Conservation (phyloP, 2,329 filamentous ascomycete genomes). For the Furcasterigmium furcatum region DNA sequence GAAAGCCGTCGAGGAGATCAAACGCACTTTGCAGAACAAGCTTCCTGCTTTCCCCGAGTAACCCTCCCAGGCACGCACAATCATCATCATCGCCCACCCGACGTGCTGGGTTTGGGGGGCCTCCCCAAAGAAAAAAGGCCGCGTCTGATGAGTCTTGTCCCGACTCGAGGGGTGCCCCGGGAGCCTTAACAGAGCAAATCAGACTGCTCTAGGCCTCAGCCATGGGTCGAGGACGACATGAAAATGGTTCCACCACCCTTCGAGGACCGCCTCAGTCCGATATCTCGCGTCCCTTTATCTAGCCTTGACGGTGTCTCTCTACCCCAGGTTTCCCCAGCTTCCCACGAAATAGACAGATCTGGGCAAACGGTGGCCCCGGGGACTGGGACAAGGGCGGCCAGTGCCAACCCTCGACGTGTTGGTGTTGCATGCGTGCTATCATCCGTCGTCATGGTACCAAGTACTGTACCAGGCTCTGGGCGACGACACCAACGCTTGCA, state of each 20-base stretch:
- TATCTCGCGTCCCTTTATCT: background rate
- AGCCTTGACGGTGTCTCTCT: background rate
- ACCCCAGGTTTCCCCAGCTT: background rate
- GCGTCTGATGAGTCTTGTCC: background rate
- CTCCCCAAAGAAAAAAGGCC: too few relatives aligned
- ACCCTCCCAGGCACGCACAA: too few relatives aligned
- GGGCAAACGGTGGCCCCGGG: background rate
- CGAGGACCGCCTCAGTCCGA: background rate
- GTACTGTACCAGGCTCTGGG: too few relatives aligned
- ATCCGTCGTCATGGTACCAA: background rate
- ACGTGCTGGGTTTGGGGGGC: too few relatives aligned
- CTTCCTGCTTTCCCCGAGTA: too few relatives aligned
- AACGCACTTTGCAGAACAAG: too few relatives aligned
- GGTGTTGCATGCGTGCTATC: too few relatives aligned
- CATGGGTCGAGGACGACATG: background rate
- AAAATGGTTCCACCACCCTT: conserved; percentile 1
- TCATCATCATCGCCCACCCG: too few relatives aligned
- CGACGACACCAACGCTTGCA: background rate
- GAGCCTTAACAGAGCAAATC: background rate
- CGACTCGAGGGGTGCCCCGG: background rate
- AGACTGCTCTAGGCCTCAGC: conserved; percentile 1
- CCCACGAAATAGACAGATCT: background rate
- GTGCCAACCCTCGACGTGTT: background rate
- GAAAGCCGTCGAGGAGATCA: too few relatives aligned
- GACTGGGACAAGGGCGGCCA: background rate